Conservation (phyloP, 2,329 filamentous ascomycete genomes). For the Cordyceps militaris region DNA sequence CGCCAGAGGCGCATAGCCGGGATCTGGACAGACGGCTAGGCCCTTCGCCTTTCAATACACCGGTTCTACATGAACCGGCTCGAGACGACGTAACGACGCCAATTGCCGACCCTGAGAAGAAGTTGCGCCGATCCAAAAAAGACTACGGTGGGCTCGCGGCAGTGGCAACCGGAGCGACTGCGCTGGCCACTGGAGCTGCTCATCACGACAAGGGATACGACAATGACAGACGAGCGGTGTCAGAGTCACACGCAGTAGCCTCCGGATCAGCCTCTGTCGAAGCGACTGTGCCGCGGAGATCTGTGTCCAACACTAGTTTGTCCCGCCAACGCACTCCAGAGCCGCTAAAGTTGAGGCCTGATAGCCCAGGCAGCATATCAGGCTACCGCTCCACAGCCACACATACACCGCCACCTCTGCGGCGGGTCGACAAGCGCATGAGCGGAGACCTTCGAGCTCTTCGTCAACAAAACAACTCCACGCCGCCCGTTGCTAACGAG, state of each 20-base stretch:
- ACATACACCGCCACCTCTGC: conserved; percentile 49
- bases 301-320: conserved; percentile 48
- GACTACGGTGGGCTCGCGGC: conserved; percentile 23
- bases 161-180: conserved; percentile 7
- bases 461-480: conserved; percentile 30
- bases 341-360: conserved; percentile 50
- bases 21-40: conserved; percentile 21
- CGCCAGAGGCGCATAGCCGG: conserved; percentile 21
- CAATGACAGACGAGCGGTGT: conserved; percentile 24
- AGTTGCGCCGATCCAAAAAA: conserved; percentile 18
- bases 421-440: conserved; percentile 58
- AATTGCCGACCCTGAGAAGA: conserved; percentile 39
- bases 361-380: conserved; percentile 54
- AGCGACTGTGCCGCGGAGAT: conserved; percentile 29
- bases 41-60: conserved; percentile 30
- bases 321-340: conserved; percentile 47
- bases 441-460: conserved; percentile 63
- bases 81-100: conserved; percentile 25
- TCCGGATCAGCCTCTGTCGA: conserved; percentile 15
- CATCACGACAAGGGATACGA: background rate
- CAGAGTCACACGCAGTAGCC: conserved; percentile 23
- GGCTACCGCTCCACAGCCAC: conserved; percentile 41
- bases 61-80: conserved; percentile 33
- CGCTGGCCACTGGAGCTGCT: conserved; percentile 9
- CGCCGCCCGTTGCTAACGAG: conserved; percentile 74